phyloP scores from a whole-genome alignment of 2,329 filamentous ascomycete genomes.

The Neopestalotiopsis rosae region DNA sequence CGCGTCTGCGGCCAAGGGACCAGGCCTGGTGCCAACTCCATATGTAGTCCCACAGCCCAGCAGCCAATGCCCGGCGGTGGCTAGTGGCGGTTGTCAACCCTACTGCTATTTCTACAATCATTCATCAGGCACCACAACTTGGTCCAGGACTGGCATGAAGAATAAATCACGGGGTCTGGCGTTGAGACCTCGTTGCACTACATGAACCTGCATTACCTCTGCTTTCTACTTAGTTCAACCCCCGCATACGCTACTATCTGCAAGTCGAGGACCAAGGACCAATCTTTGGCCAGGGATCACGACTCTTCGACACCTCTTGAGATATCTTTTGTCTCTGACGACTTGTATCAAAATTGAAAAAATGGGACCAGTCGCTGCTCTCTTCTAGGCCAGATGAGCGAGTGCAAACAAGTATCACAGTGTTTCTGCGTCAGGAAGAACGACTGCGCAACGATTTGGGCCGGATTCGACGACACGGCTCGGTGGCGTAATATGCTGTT shows the following conservation, averaged over 20 bases:
- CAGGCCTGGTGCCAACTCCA: not conserved
- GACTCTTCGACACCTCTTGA: not conserved
- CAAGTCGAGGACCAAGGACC: not conserved
- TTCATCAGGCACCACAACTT: constrained; percentile 29
- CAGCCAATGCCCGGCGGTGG: constrained; percentile 23
- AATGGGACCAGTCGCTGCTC: not conserved
- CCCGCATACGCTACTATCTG: constrained; percentile 4
- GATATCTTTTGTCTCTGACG: not conserved
- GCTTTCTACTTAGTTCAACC: constrained; percentile 7
- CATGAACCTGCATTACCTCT: not conserved
- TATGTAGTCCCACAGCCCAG: not conserved
- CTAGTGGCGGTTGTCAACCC: constrained; percentile 37
- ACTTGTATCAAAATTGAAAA: not conserved
- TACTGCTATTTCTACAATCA: constrained; percentile 23
- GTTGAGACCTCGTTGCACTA: constrained; percentile 15
- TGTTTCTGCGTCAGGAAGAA: not conserved
- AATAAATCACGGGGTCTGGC: constrained; percentile 37
- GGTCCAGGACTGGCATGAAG: constrained; percentile 34
- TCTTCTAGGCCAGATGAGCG: not conserved
- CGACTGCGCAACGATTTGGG: not conserved
- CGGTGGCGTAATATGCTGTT: not conserved
- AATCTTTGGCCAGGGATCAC: not conserved
- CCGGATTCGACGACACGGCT: not conserved
- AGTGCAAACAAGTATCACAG: not conserved
- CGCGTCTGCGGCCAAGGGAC: constrained; percentile 34